These are phyloP conservation scores for Cudoniella acicularis DNA, from an alignment of 495 filamentous ascomycete species.

Conservation along the genomic window DNA sequence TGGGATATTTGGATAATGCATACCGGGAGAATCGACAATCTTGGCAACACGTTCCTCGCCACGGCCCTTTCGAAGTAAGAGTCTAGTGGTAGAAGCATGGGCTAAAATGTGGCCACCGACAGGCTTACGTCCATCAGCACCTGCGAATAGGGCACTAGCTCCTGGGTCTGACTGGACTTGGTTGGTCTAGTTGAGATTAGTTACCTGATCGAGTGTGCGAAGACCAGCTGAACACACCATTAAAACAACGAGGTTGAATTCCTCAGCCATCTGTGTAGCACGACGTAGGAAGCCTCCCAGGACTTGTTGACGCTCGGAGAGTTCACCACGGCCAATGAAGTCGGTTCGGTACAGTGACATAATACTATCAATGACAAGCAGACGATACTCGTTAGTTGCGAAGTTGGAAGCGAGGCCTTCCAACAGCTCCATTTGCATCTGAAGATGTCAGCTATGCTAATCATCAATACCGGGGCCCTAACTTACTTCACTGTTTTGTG, in stretches of 20 bases:
- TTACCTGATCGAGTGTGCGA: background rate
- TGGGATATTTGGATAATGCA: conserved; percentile 16
- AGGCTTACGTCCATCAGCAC: conserved; percentile 71
- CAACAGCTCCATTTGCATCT: conserved; percentile 69
- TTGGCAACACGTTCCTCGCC: conserved; percentile 79
- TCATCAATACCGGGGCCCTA: background rate
- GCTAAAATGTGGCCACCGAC: conserved; percentile 78
- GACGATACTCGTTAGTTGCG: conserved; percentile 62
- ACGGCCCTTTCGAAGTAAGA: conserved; percentile 71
- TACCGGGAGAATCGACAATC: conserved; percentile 73
- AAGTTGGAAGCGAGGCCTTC: conserved; percentile 64
- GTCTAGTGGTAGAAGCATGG: conserved; percentile 71
- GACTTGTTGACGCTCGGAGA: conserved; percentile 74
- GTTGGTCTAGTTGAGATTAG: conserved; percentile 58
- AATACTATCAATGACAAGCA: conserved; percentile 74
- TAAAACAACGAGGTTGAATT: conserved; percentile 75
- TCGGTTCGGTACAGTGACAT: conserved; percentile 78
- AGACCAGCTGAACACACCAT: conserved; percentile 45
- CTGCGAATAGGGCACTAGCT: conserved; percentile 73
- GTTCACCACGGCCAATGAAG: conserved; percentile 69
- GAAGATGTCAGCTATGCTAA: background rate
- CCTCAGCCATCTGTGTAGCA: conserved; percentile 72
- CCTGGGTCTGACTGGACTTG: conserved; percentile 82
- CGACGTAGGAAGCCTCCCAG: conserved; percentile 67
- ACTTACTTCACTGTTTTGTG: conserved; percentile 61